Percentiles rank a stretch among this genome's conserved stretches.
Conservation (phyloP, 2,329 filamentous ascomycete genomes). For the Monilinia polystroma region DNA sequence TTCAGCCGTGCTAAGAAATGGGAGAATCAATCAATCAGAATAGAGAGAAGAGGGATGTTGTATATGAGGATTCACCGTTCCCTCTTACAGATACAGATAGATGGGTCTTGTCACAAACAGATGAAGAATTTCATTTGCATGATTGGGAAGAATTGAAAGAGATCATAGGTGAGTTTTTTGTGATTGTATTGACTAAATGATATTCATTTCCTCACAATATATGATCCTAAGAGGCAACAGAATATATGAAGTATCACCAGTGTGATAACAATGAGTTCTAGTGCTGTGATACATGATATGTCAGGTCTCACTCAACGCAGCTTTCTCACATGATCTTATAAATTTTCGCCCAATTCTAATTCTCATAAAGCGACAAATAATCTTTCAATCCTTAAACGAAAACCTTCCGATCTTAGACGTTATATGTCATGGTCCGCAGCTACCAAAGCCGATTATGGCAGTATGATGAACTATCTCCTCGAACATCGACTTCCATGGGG, state of each 20-base stretch:
- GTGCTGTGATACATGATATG: not conserved
- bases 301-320: not conserved
- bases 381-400: constrained; percentile 73
- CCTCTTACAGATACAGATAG: constrained; percentile 59
- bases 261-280: not conserved
- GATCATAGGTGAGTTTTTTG: constrained; percentile 56
- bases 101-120: constrained; percentile 60
- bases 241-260: constrained; percentile 4
- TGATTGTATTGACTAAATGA: not conserved
- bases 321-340: constrained; percentile 11
- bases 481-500: constrained; percentile 70
- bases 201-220: not conserved
- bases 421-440: constrained; percentile 77
- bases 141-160: constrained; percentile 71
- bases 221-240: not conserved
- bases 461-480: constrained; percentile 76
- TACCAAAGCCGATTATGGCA: constrained; percentile 71
- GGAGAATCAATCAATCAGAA: constrained; percentile 11
- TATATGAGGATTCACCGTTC: constrained; percentile 47
- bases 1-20: constrained; percentile 20
- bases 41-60: constrained; percentile 1
- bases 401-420: constrained; percentile 73
- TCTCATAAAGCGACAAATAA: constrained; percentile 50
- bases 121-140: constrained; percentile 69
- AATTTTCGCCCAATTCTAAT: constrained; percentile 8